These are phyloP conservation scores for Ogataea glucozyma DNA, from an alignment of 805 yeast species.

Conservation along the genomic window DNA sequence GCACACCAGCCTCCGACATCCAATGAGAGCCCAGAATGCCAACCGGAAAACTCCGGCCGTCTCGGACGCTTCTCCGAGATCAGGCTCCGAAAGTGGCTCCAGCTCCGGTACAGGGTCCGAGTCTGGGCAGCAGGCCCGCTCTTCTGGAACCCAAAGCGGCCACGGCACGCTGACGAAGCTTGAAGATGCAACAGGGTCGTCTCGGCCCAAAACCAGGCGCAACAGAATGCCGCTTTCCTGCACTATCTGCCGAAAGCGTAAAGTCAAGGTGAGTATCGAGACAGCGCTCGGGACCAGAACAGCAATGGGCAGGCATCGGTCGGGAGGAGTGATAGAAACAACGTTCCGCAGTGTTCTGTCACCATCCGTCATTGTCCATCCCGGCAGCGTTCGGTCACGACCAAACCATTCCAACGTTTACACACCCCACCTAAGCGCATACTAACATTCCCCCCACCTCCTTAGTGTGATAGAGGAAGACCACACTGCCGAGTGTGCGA, in stretches of 20 bases:
- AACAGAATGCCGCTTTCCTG: constrained; percentile 48
- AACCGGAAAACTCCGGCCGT: too few relatives aligned
- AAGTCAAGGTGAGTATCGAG: constrained; percentile 43
- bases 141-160: background rate
- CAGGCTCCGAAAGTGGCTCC: too few relatives aligned
- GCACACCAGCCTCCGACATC: too few relatives aligned
- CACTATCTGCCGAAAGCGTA: constrained; percentile 46
- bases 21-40: too few relatives aligned
- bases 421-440: background rate
- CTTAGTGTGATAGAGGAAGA: constrained; percentile 38
- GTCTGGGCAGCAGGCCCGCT: background rate
- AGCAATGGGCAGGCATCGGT: too few relatives aligned
- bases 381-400: constrained; percentile 17
- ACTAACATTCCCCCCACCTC: constrained; percentile 20
- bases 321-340: too few relatives aligned
- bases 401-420: background rate
- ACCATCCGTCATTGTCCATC: too few relatives aligned
- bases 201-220: constrained; percentile 33
- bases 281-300: too few relatives aligned
- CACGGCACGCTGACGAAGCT: background rate
- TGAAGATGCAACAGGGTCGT: background rate
- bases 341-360: too few relatives aligned
- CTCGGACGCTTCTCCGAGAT: too few relatives aligned
- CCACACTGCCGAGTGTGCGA: constrained; percentile 38
- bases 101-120: too few relatives aligned